phyloP scores from a whole-genome alignment of 2,329 filamentous ascomycete species.

The Epichloe elymi region DNA sequence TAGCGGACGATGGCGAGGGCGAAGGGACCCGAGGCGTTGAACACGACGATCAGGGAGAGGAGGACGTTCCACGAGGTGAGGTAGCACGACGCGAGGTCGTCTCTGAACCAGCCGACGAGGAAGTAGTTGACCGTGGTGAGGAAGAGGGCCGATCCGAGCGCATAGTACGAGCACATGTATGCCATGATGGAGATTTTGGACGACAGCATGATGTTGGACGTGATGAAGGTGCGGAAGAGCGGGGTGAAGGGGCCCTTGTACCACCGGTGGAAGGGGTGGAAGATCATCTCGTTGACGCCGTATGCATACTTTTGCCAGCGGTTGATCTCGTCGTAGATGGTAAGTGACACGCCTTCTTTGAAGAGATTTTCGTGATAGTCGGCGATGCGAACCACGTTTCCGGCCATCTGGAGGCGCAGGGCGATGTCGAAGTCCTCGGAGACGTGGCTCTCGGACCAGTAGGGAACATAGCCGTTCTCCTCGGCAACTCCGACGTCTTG shows the following conservation, averaged over 20 bases:
- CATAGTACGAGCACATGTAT: slow-evolving; percentile 61
- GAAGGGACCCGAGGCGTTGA: slow-evolving; percentile 48
- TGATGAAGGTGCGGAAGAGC: slow-evolving; percentile 48
- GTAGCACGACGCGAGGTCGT: slow-evolving; percentile 53
- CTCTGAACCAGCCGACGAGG: slow-evolving; percentile 57
- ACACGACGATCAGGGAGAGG: slow-evolving; percentile 50
- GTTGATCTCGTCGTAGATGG: slow-evolving; percentile 58
- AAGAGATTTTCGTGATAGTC: slow-evolving; percentile 58
- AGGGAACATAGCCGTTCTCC: slow-evolving; percentile 44
- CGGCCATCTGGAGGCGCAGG: slow-evolving; percentile 54
- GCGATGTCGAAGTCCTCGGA: slow-evolving; percentile 71
- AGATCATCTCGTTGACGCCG: slow-evolving; percentile 58
- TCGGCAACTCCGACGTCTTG: slow-evolving; percentile 19
- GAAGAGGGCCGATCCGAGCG: slow-evolving; percentile 54
- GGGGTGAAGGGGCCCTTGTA: slow-evolving; percentile 50
- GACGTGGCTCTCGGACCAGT: slow-evolving; percentile 64
- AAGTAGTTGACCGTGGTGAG: slow-evolving; percentile 59
- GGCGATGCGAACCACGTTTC: slow-evolving; percentile 55
- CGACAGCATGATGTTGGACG: slow-evolving; percentile 46
- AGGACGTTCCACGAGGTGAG: slow-evolving; percentile 53
- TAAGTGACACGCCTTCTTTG: slow-evolving; percentile 60
- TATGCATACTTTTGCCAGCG: slow-evolving; percentile 66
- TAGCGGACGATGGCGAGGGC: slow-evolving; percentile 50
- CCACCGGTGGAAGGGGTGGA: slow-evolving; percentile 54
- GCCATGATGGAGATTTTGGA: slow-evolving; percentile 60